Percentiles rank a stretch among this genome's conserved stretches.
phyloP scores from a whole-genome alignment of 345 rosid species.

The Camelina laxa region DNA sequence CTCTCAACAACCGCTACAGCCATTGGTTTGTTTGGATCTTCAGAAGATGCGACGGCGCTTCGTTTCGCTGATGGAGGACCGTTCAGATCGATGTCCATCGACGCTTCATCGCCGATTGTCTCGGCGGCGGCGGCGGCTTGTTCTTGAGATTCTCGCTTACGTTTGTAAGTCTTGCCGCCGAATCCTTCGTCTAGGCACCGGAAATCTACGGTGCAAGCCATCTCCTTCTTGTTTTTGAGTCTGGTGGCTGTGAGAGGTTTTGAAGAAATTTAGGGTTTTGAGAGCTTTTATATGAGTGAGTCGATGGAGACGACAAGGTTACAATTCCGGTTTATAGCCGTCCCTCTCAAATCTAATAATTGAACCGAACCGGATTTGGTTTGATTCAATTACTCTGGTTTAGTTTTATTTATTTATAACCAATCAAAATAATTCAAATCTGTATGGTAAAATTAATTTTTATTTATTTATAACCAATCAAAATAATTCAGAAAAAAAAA shows the following conservation, averaged over 20 bases:
- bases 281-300: constrained; percentile 12
- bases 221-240: constrained; percentile 30
- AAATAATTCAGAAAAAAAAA: no score
- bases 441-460: no score
- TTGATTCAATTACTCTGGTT: constrained; percentile 9
- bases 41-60: constrained; percentile 68
- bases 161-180: constrained; percentile 91
- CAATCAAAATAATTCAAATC: no score
- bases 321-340: constrained; percentile 1
- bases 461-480: no score
- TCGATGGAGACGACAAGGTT: neutral
- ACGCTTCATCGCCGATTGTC: constrained; percentile 31
- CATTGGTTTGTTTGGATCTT: constrained; percentile 70
- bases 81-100: constrained; percentile 64
- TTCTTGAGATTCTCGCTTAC: constrained; percentile 59
- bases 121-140: constrained; percentile 41
- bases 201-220: constrained; percentile 94
- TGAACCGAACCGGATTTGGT: constrained; percentile 27
- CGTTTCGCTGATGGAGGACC: constrained; percentile 71
- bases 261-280: constrained; percentile 24
- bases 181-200: constrained; percentile 90
- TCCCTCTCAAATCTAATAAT: neutral
- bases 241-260: constrained; percentile 20
- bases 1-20: constrained; percentile 53
- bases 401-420: neutral